phyloP scores from a whole-genome alignment of 1,284 basidiomycete genomes.

The Cystobasidiaceae sp. region DNA sequence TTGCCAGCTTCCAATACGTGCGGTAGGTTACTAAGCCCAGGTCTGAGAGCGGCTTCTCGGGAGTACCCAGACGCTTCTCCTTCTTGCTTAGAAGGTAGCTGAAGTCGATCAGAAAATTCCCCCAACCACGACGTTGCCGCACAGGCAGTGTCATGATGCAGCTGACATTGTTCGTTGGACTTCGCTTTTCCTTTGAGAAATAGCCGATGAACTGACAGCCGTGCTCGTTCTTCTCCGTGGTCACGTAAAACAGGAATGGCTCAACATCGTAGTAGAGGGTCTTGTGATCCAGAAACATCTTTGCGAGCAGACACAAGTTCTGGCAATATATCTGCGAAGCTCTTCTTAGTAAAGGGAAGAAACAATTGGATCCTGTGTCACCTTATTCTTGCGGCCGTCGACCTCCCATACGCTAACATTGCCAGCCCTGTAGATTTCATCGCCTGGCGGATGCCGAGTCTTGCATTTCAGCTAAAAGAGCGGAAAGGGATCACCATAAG shows the following conservation, averaged over 20 bases:
- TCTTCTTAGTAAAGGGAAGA: conserved; percentile 3
- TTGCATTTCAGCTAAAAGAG: conserved; percentile 80
- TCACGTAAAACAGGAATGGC: conserved; percentile 97
- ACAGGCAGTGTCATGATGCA: conserved; percentile 99
- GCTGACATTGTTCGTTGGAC: conserved; percentile 92
- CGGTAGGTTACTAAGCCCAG: conserved; percentile 86
- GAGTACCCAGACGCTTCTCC: conserved; percentile 78
- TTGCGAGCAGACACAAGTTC: conserved; percentile 95
- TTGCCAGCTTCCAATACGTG: conserved; percentile 90
- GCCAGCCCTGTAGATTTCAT: conserved; percentile 94
- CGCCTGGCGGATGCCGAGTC: conserved; percentile 87
- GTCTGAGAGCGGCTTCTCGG: conserved; percentile 85
- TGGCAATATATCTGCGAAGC: conserved; percentile 84
- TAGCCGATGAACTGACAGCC: conserved; percentile 96
- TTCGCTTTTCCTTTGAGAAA: conserved; percentile 98
- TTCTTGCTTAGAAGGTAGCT: conserved; percentile 98
- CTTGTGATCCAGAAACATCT: conserved; percentile 99
- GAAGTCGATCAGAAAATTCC: conserved; percentile 89
- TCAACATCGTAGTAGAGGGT: conserved; percentile 99
- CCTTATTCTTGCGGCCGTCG: conserved; percentile 96
- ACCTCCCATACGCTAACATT: conserved; percentile 91
- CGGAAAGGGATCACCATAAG: neutral
- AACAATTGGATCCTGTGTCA: conserved; percentile 45
- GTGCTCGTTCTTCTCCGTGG: conserved; percentile 77
- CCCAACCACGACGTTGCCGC: conserved; percentile 89